Evolutionary conservation across 78 protist genomes (phyloP), one percentile per base, ranked within the genome.

Genomic region (slime mould (Dictyostelium discoideum)): DNA sequence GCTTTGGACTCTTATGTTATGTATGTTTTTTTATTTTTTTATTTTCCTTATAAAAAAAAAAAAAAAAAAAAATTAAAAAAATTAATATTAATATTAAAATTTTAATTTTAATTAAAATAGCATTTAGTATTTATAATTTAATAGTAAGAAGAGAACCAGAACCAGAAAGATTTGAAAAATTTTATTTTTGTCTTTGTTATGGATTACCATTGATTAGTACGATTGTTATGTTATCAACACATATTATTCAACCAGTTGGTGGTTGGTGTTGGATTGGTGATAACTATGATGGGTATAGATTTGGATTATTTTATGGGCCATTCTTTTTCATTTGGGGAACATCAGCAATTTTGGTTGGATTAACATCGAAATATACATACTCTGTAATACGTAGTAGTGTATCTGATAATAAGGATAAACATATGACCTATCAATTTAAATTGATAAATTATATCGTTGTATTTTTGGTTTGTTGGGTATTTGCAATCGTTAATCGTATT

Each of bases 211-310:
- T 88, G 46, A 67, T 81, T 40, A 13, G 54, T 20, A 80, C 87
- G 18, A 81, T 88, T 81, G 54, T 88, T 2, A 88, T 88, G 94
- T 78, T 88, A 85, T 22, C 94, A 5, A 80, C 69, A 39, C 65
- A 88, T 29, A 65, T 50, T n/a, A 85, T 88, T 16, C 42, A 67
- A 20, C 73, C 60, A 16, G 39, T 88, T 63, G 94, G 94, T 32
- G 73, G 46, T 40, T 88, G 94, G 94, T 88, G 94, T 32, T 88
- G 94, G 94, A 88, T 88, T 65, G 79, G 87, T 29, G 82, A 81
- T 18, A 37, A 60, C 3, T 81, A 63, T 26, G 46, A 26, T 39
- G 73, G n/a, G 4, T 88, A 65, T 22, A 54, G 94, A 80, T 88
- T 88, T 46, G 87, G 40, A 42, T 29, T 88, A 26, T 88, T 88